Base-by-base conservation (phyloP, 1,139 yeast species). In the Candida sp. region DNA sequence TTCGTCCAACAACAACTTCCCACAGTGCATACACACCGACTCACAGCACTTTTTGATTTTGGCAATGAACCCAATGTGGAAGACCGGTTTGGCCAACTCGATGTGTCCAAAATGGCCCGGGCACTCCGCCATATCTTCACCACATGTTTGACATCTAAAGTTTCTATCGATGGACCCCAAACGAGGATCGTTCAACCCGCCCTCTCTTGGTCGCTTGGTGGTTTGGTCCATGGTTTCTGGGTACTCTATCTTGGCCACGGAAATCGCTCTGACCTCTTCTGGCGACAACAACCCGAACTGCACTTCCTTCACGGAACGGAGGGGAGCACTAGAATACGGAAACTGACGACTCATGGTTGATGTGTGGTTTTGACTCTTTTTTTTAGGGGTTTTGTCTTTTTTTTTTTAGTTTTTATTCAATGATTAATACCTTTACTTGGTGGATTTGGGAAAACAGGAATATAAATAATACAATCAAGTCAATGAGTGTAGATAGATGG, bases 71-170 rank as follows among this genome's bases (percentile, higher is more conserved):
- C 97, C 99, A 69, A 96, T 91, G 72, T 96, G 99, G 72, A 96
- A 94, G 32, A 96, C 99, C 8, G 99, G 99, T 68, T 93, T 94
- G 35, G 99, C 98, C 58, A 96, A 81, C 68, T 96, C 99, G 55
- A 96, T 96, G 68, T 96, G 99, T 59, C 99, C 99, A 73, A 96
- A 96, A 76, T 96, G 99, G 54, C 99, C 99, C 1, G 98, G 98
- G 73, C 99, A 96, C 68, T 94, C 99, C 54, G 96, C 91, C 98
- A 94, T 94, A 65, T 96, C 97, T 72, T 94, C 99, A 64, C 97
- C 96, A 80, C 99, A 94, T 33, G 99, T 94, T 77, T 93, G 98
- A 80, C 99, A 94, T 75, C 91, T 90, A 80, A 89, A 90, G 69
- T 92, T 93, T 69, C 99, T 86, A 72, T 96, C 99, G 61, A 94